phyloP scores from a whole-genome alignment of 2,329 filamentous ascomycete genomes.

The Plectosphaerella sp. region DNA sequence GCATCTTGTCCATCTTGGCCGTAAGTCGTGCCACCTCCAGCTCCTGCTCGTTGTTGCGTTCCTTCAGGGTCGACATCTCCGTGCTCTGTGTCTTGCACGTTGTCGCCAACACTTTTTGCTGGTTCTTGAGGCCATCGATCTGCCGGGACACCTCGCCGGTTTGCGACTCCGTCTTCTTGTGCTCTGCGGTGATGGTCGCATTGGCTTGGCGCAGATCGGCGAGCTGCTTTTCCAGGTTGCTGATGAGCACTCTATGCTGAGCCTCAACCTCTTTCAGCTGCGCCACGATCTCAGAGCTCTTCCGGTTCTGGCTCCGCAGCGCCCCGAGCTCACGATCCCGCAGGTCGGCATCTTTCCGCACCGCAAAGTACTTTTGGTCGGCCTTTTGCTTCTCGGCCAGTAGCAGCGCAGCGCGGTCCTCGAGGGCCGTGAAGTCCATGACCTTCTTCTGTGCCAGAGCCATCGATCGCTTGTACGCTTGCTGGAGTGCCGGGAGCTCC shows the following conservation, averaged over 20 bases:
- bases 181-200: slow-evolving; percentile 63
- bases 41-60: slow-evolving; percentile 59
- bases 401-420: slow-evolving; percentile 72
- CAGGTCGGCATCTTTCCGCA: slow-evolving; percentile 89
- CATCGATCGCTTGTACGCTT: slow-evolving; percentile 86
- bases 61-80: slow-evolving; percentile 42
- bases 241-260: slow-evolving; percentile 68
- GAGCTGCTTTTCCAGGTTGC: slow-evolving; percentile 87
- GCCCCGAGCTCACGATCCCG: slow-evolving; percentile 75
- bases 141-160: slow-evolving; percentile 65
- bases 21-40: slow-evolving; percentile 77
- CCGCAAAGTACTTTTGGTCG: slow-evolving; percentile 96
- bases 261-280: slow-evolving; percentile 89
- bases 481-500: slow-evolving; percentile 84
- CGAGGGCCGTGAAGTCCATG: slow-evolving; percentile 66
- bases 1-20: slow-evolving; percentile 69
- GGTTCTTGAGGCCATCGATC: slow-evolving; percentile 68
- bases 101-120: slow-evolving; percentile 72
- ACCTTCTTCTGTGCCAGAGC: slow-evolving; percentile 83
- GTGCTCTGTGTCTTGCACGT: slow-evolving; percentile 73
- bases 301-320: slow-evolving; percentile 76
- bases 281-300: slow-evolving; percentile 89
- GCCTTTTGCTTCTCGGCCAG: slow-evolving; percentile 91
- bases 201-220: slow-evolving; percentile 78
- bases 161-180: slow-evolving; percentile 70